Evolutionary conservation across 345 rosid species (phyloP).

Genomic region (Geranium rotundifolium): DNA sequence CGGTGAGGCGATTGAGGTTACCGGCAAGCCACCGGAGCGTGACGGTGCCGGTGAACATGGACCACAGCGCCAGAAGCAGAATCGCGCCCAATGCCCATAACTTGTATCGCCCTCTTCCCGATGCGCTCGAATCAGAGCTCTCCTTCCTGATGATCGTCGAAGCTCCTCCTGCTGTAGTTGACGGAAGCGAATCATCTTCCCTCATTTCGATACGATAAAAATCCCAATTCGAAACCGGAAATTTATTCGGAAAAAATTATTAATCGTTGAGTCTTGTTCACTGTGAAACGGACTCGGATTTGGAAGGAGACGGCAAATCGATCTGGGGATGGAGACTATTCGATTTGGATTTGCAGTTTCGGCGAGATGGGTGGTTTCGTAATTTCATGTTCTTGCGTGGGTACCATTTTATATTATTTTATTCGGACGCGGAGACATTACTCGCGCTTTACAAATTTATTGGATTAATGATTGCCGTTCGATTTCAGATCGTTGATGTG

Average conservation of each 20-base stretch:
- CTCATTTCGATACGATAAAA: constrained; percentile 3
- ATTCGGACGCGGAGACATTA: too few species aligned
- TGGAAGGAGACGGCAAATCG: not conserved
- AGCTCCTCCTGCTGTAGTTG: constrained; percentile 3
- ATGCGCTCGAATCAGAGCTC: constrained; percentile 1
- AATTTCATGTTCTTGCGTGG: too few species aligned
- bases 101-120: constrained; percentile 19
- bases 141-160: constrained; percentile 9
- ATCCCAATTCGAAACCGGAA: not conserved
- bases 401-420: too few species aligned
- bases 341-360: not conserved
- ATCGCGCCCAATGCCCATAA: constrained; percentile 20
- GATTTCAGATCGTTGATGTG: too few species aligned
- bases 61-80: constrained; percentile 20
- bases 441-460: too few species aligned
- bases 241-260: not conserved
- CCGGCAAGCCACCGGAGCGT: constrained; percentile 23
- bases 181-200: constrained; percentile 8
- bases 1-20: constrained; percentile 12
- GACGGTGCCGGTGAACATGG: constrained; percentile 22
- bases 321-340: too few species aligned
- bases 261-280: not conserved
- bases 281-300: not conserved
- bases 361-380: too few species aligned
- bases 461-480: too few species aligned